Base-by-base conservation (phyloP, 495 filamentous ascomycete genomes). In the Trichodelitschia bisporula region DNA sequence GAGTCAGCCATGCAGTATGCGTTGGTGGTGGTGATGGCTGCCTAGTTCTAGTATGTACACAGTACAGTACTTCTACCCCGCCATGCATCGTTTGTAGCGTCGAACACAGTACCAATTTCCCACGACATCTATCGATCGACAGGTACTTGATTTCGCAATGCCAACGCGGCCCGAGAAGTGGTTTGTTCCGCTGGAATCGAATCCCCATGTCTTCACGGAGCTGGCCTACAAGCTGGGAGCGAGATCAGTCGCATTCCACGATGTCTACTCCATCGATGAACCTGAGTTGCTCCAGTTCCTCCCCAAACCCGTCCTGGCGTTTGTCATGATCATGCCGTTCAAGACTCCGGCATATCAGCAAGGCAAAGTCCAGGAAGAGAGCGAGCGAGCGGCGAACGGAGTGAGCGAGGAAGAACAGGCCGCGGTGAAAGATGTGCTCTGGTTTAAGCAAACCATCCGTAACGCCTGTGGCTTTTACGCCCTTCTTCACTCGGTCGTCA, bases 121-220 rank as follows among this genome's bases (percentile, higher is more conserved):
- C n/a, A n/a, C n/a, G n/a, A n/a, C n/a, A n/a, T n/a, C n/a, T n/a
- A n/a, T n/a, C n/a, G n/a, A n/a, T n/a, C n/a, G n/a, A n/a, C n/a
- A n/a, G n/a, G n/a, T n/a, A n/a, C n/a, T n/a, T n/a, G n/a, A n/a
- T n/a, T n/a, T n/a, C n/a, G n/a, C n/a, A n/a, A n/a, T n/a, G n/a
- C n/a, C n/a, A n/a, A n/a, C n/a, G n/a, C n/a, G n/a, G n/a, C n/a
- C n/a, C n/a, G n/a, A n/a, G n/a, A 49, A 49, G 29, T 37, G 43
- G n/a, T 50, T 48, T 23, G 29, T 50, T 12, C 47, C 48, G 15
- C 40, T 54, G n/a, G 49, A 49, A 26, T 45, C 43, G 14, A 51
- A 56, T 32, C 54, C 55, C 2, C 44, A 50, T 13, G 36, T 57
- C 8, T 55, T 58, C 33, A 51, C 46, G 16, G 36, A 50, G 16